phyloP scores from a whole-genome alignment of 1,284 basidiomycete genomes.

The Phellopilus nigrolimitatus region DNA sequence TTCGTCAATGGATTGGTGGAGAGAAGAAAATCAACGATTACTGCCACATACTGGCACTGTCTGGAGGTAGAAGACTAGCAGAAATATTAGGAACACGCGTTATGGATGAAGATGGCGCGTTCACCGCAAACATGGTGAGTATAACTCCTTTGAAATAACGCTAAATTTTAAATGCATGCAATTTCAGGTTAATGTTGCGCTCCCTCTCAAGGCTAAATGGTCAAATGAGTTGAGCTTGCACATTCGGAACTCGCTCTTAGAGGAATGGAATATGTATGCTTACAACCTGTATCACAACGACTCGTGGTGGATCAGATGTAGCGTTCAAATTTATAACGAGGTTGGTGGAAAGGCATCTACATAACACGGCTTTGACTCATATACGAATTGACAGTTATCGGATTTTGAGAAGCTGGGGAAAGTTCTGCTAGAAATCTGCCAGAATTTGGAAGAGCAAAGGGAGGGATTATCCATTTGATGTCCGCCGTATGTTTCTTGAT shows the following conservation, averaged over 20 bases:
- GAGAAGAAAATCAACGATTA: slow-evolving; percentile 77
- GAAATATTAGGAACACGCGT: slow-evolving; percentile 62
- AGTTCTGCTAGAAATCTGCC: slow-evolving; percentile 35
- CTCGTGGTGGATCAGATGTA: slow-evolving; percentile 68
- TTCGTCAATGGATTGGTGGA: slow-evolving; percentile 79
- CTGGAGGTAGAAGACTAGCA: slow-evolving; percentile 65
- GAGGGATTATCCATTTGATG: no score
- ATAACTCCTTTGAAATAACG: no score
- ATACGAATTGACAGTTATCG: slow-evolving; percentile 34
- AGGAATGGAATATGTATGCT: slow-evolving; percentile 40
- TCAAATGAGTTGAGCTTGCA: slow-evolving; percentile 29
- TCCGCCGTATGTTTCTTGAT: no score
- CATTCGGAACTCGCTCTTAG: slow-evolving; percentile 37
- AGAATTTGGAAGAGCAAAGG: slow-evolving; percentile 29
- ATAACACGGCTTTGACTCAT: neutral
- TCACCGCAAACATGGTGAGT: slow-evolving; percentile 74
- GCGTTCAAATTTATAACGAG: slow-evolving; percentile 72
- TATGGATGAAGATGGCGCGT: slow-evolving; percentile 58
- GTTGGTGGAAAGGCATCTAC: slow-evolving; percentile 40
- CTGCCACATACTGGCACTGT: slow-evolving; percentile 67
- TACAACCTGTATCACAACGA: slow-evolving; percentile 51
- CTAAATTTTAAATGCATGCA: no score
- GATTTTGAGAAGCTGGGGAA: slow-evolving; percentile 50
- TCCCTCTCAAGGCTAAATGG: slow-evolving; percentile 39
- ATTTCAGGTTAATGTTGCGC: slow-evolving; percentile 49